phyloP scores from a whole-genome alignment of 2,329 filamentous ascomycete species.

The Sporothrix phasma region DNA sequence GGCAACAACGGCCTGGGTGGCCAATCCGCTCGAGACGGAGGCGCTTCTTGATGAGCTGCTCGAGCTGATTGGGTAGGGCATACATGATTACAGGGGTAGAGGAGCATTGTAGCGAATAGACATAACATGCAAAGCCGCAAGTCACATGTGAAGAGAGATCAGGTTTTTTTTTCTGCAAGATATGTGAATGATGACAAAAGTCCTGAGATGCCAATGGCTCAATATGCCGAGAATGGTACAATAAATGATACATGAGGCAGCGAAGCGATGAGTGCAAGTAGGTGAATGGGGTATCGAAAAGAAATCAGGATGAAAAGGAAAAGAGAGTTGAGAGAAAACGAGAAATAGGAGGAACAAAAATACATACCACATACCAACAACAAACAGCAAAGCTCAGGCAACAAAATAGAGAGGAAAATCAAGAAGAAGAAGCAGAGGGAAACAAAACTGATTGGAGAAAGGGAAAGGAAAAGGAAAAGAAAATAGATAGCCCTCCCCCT shows the following conservation, averaged over 20 bases:
- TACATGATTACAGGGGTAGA: too few relatives aligned
- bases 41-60: conserved; percentile 76
- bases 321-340: too few relatives aligned
- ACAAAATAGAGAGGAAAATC: too few relatives aligned
- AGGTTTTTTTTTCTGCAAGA: background rate
- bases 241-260: background rate
- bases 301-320: too few relatives aligned
- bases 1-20: conserved; percentile 94
- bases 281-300: background rate
- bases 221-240: background rate
- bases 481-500: background rate
- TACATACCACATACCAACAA: too few relatives aligned
- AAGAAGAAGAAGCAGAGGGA: too few relatives aligned
- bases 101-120: background rate
- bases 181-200: background rate
- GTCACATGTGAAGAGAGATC: too few relatives aligned
- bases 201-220: too few relatives aligned
- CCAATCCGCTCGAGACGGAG: conserved; percentile 83
- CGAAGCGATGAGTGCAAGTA: background rate
- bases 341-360: too few relatives aligned
- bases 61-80: conserved; percentile 35
- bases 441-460: too few relatives aligned
- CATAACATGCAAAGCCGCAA: too few relatives aligned
- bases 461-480: background rate
- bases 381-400: too few relatives aligned